Base-by-base conservation (phyloP, 345 rosid species). In the Mangifera indica region DNA sequence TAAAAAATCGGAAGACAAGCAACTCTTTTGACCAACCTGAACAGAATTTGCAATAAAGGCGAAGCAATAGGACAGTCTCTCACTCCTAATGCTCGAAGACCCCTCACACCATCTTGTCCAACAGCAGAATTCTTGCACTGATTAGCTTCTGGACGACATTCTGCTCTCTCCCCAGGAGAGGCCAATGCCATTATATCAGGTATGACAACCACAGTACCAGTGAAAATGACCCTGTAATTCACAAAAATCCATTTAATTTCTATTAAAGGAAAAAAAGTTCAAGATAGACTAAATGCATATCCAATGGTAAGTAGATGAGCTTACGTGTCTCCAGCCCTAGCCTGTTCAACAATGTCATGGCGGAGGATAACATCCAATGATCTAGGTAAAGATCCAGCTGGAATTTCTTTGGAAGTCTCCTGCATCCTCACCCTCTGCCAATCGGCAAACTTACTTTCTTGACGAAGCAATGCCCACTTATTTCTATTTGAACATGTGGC, bases 391-490 rank as follows among this genome's bases (percentile, higher is more conserved):
- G 98, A 95, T 8, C 99, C 97, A 0, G 97, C 96, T 72, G 99
- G 99, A 69, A 95, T 92, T 86, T 95, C 99, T 80, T 89, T 85
- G 11, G 99, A 92, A 66, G 97, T 90, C 86, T 95, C 99, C 80
- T 95, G 99, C 98, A 95, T 83, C 76, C 99, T 87, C 59, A 89
- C 98, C 81, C 99, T 91, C 80, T 95, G 99, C 98, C 99, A 91
- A 76, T 95, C 99, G 5, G 98, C 88, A 79, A 95, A 95, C 78
- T 89, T 95, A 72, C 99, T 92, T 79, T 95, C 99, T 75, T 91
- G 98, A 72, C 96, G 81, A 74, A 95, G 98, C 77, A 95, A 67
- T 26, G 90, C 97, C 97, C 98, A 95, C 71, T 74, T 89, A n/a
- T 63, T 72, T 81, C 87, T 86, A 58, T 91, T 95, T 29, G 72